phyloP scores from a whole-genome alignment of 2,329 filamentous ascomycete species.

The Leptographium radiaticola region DNA sequence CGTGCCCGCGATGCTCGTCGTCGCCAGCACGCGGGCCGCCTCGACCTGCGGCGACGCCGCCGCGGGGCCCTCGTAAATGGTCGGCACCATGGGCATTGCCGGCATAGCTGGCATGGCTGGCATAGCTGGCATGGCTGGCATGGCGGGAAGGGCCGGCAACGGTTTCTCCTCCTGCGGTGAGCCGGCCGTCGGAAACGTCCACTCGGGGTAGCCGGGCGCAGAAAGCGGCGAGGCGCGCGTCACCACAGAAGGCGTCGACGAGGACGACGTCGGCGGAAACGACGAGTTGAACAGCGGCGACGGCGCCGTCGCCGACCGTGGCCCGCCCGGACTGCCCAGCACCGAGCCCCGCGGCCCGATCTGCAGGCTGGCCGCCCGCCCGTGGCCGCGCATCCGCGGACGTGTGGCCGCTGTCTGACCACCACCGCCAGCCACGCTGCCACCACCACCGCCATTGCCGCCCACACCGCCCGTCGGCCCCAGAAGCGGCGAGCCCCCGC shows the following conservation, averaged over 20 bases:
- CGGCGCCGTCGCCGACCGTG: slow-evolving; percentile 13
- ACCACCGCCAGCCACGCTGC: slow-evolving; percentile 22
- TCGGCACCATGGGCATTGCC: slow-evolving; percentile 28
- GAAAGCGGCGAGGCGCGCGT: slow-evolving; percentile 25
- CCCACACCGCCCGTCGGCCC: too few species aligned
- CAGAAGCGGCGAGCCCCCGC: not conserved
- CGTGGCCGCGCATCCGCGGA: slow-evolving; percentile 55
- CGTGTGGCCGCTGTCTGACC: too few species aligned
- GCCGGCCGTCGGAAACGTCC: slow-evolving; percentile 38
- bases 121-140: too few species aligned
- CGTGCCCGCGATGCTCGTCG: slow-evolving; percentile 64
- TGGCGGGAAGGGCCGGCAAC: slow-evolving; percentile 14
- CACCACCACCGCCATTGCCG: not conserved
- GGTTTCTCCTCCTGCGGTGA: slow-evolving; percentile 20
- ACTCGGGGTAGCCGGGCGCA: slow-evolving; percentile 35
- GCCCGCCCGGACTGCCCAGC: slow-evolving; percentile 12
- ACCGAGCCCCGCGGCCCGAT: slow-evolving; percentile 40
- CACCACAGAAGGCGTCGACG: too few species aligned
- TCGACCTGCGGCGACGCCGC: slow-evolving; percentile 28
- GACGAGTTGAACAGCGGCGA: slow-evolving; percentile 43
- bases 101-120: too few species aligned
- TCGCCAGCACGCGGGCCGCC: slow-evolving; percentile 59
- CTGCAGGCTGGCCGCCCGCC: slow-evolving; percentile 70
- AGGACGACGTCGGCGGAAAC: slow-evolving; percentile 29
- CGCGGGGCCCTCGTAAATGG: slow-evolving; percentile 33